phyloP scores from a whole-genome alignment of 139 green algal species.

The Micractinium conductrix region DNA sequence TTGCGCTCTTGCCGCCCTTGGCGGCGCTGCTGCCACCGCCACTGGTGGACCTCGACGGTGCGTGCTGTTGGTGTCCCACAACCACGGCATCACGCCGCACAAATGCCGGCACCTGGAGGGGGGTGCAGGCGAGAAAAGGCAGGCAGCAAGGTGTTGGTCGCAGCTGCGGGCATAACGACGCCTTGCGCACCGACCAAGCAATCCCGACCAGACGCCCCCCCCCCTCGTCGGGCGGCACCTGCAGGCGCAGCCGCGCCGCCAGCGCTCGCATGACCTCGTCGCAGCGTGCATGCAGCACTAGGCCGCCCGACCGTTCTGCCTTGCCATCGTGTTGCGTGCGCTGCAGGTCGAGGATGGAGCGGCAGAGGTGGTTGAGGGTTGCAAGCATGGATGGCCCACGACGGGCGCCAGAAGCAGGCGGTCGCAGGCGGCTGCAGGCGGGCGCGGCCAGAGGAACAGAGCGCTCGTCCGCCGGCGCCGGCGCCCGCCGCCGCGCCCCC shows the following conservation, averaged over 20 bases:
- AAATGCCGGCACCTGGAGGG: slow-evolving; percentile 48
- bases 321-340: slow-evolving; percentile 62
- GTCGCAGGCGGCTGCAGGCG: too few relatives aligned
- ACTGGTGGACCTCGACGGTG: background rate
- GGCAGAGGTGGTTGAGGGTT: too few relatives aligned
- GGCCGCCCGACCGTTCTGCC: slow-evolving; percentile 56
- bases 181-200: too few relatives aligned
- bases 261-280: slow-evolving; percentile 60
- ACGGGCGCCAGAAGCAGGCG: too few relatives aligned
- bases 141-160: too few relatives aligned
- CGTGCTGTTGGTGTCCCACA: slow-evolving; percentile 27
- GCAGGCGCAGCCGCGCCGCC: slow-evolving; percentile 45
- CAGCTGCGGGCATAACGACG: too few relatives aligned
- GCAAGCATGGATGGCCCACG: too few relatives aligned
- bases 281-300: slow-evolving; percentile 49
- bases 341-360: slow-evolving; percentile 93
- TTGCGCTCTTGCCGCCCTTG: background rate
- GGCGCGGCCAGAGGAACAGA: too few relatives aligned
- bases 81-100: slow-evolving; percentile 48
- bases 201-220: too few relatives aligned
- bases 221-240: slow-evolving; percentile 48
- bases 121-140: too few relatives aligned
- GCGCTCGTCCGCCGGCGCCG: too few relatives aligned
- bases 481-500: too few relatives aligned
- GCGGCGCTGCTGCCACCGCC: background rate